Evolutionary conservation across 768 basidiomycete genomes (phyloP), one percentile per base, ranked within the genome.

Genomic region (Gloeopeniophorella convolvens): DNA sequence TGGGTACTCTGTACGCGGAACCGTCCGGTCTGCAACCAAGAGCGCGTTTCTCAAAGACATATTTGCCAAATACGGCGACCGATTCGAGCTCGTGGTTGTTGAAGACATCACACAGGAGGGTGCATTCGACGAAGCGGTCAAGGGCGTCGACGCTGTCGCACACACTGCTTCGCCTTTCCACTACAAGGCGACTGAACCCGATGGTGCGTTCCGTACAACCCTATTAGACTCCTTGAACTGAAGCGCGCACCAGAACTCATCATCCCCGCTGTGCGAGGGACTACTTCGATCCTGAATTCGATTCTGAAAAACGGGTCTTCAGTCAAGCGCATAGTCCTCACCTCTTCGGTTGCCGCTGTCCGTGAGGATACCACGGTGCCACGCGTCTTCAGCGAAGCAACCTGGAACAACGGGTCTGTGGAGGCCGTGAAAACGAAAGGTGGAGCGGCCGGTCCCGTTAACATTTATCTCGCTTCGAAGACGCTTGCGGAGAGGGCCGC

Each of bases 111-210:
- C 70, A 6, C 62, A 72, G 66, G 78, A 77, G 37, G 42, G 69
- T 6, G 85, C 82, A 1, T 93, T 89, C 54, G 86, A 91, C 62
- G 80, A 87, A 43, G 87, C 81, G 0, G 83, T 90, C 51, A 77
- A 81, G 62, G 86, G 75, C 1, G 79, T 90, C 7, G 81, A 87
- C 51, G 89, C 75, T 0, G 77, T 92, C 43, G 73, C 70, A 31
- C 87, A 88, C 59, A 79, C 73, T 3, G 84, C 84, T 0, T 85
- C 84, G 1, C 85, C 85, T 1, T 73, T 80, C 59, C 67, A 74
- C 46, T 53, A 69, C 21, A 66, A 72, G 1, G 71, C 68, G 1
- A 66, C 70, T n/a, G 72, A 79, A 32, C 67, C 70, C 3, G 55
- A 65, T 12, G 62, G 66, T 66, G 40, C 23, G 58, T 47, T 16